phyloP scores from a whole-genome alignment of 2,329 filamentous ascomycete species.

The Teratosphaeria nubilosa region DNA sequence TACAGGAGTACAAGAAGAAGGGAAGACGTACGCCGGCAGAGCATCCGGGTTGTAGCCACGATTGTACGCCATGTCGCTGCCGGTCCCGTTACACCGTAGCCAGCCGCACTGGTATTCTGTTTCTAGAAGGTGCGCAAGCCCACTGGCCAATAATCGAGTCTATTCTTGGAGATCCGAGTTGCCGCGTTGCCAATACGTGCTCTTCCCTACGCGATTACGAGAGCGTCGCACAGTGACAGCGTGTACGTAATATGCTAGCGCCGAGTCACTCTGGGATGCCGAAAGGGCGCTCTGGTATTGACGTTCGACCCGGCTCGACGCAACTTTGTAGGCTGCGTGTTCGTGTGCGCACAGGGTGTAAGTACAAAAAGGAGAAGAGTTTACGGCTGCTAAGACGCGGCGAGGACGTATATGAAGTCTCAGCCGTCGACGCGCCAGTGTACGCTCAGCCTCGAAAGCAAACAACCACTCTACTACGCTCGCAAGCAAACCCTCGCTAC shows the following conservation, averaged over 20 bases:
- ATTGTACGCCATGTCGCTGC: constrained; percentile 74
- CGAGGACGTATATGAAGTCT: background rate
- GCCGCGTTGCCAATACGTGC: background rate
- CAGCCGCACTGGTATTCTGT: background rate
- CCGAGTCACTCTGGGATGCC: background rate
- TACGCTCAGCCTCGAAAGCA: background rate
- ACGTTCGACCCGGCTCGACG: background rate
- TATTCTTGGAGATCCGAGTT: background rate
- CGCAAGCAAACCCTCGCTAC: background rate
- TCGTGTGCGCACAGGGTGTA: background rate
- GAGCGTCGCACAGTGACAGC: background rate
- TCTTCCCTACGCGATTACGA: background rate
- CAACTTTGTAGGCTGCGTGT: background rate
- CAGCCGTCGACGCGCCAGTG: background rate
- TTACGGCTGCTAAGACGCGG: background rate
- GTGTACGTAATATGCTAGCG: background rate
- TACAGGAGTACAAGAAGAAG: background rate
- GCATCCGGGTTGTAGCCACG: constrained; percentile 87
- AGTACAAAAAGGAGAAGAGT: background rate
- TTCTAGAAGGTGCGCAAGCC: background rate
- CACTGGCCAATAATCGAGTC: background rate
- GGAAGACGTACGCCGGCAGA: constrained; percentile 64
- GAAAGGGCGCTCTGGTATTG: background rate
- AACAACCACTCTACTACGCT: background rate
- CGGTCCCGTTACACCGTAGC: background rate